Evolutionary conservation across 106 monocot species (phyloP).

Genomic region (Dendrobium catenatum): DNA sequence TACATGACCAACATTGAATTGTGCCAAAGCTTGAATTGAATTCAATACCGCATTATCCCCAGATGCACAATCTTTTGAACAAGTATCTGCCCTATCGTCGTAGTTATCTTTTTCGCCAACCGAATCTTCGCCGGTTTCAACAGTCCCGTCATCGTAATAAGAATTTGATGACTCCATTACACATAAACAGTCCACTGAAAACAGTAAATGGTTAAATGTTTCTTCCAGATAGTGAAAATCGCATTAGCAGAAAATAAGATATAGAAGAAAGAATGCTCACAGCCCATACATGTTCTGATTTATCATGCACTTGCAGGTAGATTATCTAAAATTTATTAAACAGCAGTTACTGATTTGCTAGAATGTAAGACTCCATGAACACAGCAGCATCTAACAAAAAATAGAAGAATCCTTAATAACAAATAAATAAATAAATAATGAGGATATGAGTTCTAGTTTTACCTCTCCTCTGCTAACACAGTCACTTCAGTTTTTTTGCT

Average conservation of each 20-base stretch:
- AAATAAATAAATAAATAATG: background rate
- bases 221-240: background rate
- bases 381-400: background rate
- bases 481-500: background rate
- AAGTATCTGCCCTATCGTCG: conserved; percentile 5
- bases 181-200: background rate
- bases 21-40: conserved; percentile 14
- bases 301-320: background rate
- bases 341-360: background rate
- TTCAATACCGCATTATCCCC: conserved; percentile 11
- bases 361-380: background rate
- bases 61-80: conserved; percentile 3
- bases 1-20: background rate
- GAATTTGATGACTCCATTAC: conserved; percentile 29
- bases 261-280: background rate
- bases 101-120: conserved; percentile 20
- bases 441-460: background rate
- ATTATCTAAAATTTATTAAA: background rate
- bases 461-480: background rate
- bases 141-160: conserved; percentile 30
- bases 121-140: conserved; percentile 35
- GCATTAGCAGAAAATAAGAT: background rate
- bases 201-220: background rate
- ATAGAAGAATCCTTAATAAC: background rate
- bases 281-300: background rate